Conservation (phyloP, 2,329 filamentous ascomycete species). For the Exophiala aquamarina region DNA sequence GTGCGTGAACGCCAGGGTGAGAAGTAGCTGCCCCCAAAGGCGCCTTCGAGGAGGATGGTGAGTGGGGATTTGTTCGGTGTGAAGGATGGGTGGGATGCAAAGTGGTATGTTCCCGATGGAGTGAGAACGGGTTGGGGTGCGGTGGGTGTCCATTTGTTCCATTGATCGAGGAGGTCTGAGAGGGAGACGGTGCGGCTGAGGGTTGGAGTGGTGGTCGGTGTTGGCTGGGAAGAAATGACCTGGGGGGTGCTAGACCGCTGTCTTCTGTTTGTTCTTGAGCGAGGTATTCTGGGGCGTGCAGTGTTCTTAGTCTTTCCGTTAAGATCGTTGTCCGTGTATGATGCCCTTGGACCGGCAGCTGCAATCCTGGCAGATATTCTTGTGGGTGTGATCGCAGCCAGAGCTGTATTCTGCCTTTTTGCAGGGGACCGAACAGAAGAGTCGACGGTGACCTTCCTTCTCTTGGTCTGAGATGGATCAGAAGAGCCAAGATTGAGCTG, state of each 20-base stretch:
- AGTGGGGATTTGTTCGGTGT: constrained; percentile 55
- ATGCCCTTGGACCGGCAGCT: constrained; percentile 33
- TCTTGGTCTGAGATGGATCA: too few relatives aligned
- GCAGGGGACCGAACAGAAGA: constrained; percentile 16
- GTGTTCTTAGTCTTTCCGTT: too few relatives aligned
- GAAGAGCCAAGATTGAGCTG: constrained; percentile 45
- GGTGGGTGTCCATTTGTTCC: constrained; percentile 45
- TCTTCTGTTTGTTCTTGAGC: neutral
- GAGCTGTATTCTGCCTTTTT: neutral
- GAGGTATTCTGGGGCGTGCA: constrained; percentile 25
- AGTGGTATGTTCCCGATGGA: constrained; percentile 46
- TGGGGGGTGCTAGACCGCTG: neutral
- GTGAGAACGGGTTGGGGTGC: constrained; percentile 45
- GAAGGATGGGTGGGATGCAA: constrained; percentile 46
- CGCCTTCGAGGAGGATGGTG: constrained; percentile 53
- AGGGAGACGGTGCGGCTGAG: constrained; percentile 23
- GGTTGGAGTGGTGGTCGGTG: neutral
- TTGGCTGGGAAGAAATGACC: neutral
- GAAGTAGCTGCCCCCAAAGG: constrained; percentile 55
- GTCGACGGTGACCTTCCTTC: too few relatives aligned
- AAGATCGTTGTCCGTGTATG: constrained; percentile 39
- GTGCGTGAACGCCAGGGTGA: constrained; percentile 47
- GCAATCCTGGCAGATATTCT: constrained; percentile 51
- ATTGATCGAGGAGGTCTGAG: constrained; percentile 33
- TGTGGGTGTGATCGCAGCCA: constrained; percentile 32